phyloP scores from a whole-genome alignment of 2,329 filamentous ascomycete genomes.

The Phyllosticta citribraziliensis region DNA sequence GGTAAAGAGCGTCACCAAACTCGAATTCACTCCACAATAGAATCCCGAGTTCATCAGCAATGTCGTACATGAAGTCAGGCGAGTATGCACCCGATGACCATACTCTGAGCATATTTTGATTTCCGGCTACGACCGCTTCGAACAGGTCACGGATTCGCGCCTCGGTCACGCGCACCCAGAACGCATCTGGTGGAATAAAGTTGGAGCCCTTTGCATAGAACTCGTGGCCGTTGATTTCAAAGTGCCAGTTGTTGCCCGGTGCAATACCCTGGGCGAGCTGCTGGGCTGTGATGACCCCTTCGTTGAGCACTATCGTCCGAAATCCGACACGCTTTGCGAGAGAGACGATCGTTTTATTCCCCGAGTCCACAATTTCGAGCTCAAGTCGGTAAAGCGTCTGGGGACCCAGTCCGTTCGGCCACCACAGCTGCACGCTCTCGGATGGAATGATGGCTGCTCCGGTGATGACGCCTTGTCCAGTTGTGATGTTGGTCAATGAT shows the following conservation, averaged over 20 bases:
- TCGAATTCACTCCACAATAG: constrained; percentile 56
- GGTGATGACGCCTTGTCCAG: constrained; percentile 35
- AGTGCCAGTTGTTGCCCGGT: constrained; percentile 53
- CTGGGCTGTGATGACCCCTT: constrained; percentile 42
- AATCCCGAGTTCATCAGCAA: constrained; percentile 52
- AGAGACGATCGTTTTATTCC: constrained; percentile 30
- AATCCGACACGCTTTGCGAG: constrained; percentile 50
- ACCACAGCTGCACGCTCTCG: constrained; percentile 47
- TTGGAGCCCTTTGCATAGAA: constrained; percentile 58
- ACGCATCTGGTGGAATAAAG: constrained; percentile 52
- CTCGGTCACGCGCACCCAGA: constrained; percentile 51
- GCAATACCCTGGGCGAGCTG: constrained; percentile 46
- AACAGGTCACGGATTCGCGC: constrained; percentile 44
- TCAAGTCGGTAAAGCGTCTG: constrained; percentile 50
- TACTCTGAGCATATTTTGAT: constrained; percentile 56
- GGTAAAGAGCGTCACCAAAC: constrained; percentile 52
- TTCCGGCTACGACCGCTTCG: constrained; percentile 45
- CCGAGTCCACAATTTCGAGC: constrained; percentile 34
- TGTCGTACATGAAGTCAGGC: constrained; percentile 53
- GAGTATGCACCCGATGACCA: constrained; percentile 53
- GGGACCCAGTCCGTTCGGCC: constrained; percentile 47
- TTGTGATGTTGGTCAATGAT: constrained; percentile 30
- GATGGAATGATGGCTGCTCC: constrained; percentile 37
- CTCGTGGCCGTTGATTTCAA: constrained; percentile 54
- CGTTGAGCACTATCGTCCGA: constrained; percentile 51